These are phyloP conservation scores for Globisporangium rhizosaccharum DNA, from an alignment of 352 stramenopile species.

Conservation along the genomic window DNA sequence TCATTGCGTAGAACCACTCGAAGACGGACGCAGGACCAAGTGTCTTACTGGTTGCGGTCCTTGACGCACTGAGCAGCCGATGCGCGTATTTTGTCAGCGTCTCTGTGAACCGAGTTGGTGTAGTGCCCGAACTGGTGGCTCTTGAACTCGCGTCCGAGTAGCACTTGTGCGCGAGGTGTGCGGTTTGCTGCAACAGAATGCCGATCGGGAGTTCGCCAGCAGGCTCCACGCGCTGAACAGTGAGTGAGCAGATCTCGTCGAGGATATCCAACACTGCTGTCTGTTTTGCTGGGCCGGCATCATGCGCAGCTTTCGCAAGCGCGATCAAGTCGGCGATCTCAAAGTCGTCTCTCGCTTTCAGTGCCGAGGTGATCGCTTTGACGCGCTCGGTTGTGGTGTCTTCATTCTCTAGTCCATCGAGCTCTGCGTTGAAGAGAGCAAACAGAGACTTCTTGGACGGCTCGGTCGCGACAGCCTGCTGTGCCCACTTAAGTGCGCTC, in stretches of 20 bases:
- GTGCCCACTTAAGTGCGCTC: slow-evolving; percentile 34
- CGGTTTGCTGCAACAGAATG: slow-evolving; percentile 62
- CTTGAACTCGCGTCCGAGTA: slow-evolving; percentile 7
- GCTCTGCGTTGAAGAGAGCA: slow-evolving; percentile 37
- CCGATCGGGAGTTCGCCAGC: slow-evolving; percentile 21
- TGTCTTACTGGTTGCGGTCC: not conserved
- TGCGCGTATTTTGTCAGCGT: slow-evolving; percentile 40
- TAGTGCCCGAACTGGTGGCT: not conserved
- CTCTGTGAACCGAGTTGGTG: slow-evolving; percentile 14
- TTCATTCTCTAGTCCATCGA: slow-evolving; percentile 15
- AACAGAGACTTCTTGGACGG: slow-evolving; percentile 58
- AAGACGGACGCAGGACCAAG: slow-evolving; percentile 45
- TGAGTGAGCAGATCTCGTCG: slow-evolving; percentile 39
- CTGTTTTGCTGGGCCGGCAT: slow-evolving; percentile 21
- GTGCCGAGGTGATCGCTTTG: slow-evolving; percentile 21
- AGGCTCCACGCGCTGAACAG: not conserved
- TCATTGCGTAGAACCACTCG: slow-evolving; percentile 77
- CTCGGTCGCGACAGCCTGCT: slow-evolving; percentile 42
- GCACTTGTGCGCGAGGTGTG: slow-evolving; percentile 44
- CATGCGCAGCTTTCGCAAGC: slow-evolving; percentile 36
- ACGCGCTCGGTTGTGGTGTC: slow-evolving; percentile 11
- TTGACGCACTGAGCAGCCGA: slow-evolving; percentile 28
- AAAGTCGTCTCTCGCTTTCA: slow-evolving; percentile 59
- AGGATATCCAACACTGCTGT: slow-evolving; percentile 40
- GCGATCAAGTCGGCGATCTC: slow-evolving; percentile 52